phyloP scores from a whole-genome alignment of 2,329 filamentous ascomycete genomes.

The Sporothrix schenckii region DNA sequence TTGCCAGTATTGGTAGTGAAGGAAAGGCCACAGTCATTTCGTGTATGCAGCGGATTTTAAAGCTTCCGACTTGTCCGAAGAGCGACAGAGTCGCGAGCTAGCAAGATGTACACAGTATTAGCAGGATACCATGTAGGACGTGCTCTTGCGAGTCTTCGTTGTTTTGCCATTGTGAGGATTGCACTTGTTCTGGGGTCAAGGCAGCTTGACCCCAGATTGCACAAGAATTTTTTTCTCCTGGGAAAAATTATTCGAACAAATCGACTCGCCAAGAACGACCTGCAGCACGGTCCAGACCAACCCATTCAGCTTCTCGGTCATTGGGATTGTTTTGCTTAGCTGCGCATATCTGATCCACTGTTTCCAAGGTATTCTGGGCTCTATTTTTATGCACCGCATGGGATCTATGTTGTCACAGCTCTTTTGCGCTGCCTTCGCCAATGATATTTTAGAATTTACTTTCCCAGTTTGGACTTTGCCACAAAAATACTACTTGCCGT shows the following conservation, averaged over 20 bases:
- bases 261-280: neutral
- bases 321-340: neutral
- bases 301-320: neutral
- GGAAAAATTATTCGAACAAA: too few species aligned
- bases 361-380: neutral
- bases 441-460: conserved; percentile 10
- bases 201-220: too few species aligned
- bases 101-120: neutral
- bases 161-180: neutral
- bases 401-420: neutral
- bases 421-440: neutral
- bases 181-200: too few species aligned
- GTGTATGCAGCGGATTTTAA: neutral
- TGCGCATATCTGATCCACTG: neutral
- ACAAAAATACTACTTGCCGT: neutral
- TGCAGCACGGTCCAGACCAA: neutral
- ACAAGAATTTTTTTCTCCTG: too few species aligned
- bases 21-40: conserved; percentile 5
- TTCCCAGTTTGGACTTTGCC: neutral
- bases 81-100: neutral
- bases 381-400: conserved; percentile 3
- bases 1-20: conserved; percentile 8
- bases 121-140: neutral
- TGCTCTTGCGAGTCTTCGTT: neutral
- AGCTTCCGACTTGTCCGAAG: conserved; percentile 5